phyloP scores from a whole-genome alignment of 176 grass and related monocot genomes.

The Carex littledalei region DNA sequence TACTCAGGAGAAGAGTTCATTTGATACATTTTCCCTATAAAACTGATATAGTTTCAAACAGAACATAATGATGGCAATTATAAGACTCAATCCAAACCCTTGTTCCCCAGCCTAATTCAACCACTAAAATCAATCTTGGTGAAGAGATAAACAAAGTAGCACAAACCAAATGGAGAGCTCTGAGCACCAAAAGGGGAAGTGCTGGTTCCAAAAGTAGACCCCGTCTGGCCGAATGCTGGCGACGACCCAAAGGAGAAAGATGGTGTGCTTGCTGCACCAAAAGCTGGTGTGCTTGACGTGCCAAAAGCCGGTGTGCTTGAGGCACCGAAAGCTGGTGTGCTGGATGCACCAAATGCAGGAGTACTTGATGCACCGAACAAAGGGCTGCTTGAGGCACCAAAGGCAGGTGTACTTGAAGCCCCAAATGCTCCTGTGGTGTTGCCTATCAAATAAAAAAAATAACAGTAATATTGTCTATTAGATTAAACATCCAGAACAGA shows the following conservation, averaged over 20 bases:
- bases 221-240: conserved; percentile 57
- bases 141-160: conserved; percentile 14
- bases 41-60: conserved; percentile 12
- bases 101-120: conserved; percentile 18
- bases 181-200: conserved; percentile 66
- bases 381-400: conserved; percentile 45
- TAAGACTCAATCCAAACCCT: neutral
- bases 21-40: neutral
- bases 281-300: conserved; percentile 46
- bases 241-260: conserved; percentile 79
- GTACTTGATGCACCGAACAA: conserved; percentile 57
- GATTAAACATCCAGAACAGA: conserved; percentile 17
- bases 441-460: conserved; percentile 8
- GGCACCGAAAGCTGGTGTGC: conserved; percentile 55
- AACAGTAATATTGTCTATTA: neutral
- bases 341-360: conserved; percentile 50
- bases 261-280: conserved; percentile 48
- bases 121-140: neutral
- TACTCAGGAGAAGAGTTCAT: neutral
- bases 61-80: conserved; percentile 2
- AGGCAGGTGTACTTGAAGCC: conserved; percentile 39
- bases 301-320: conserved; percentile 52
- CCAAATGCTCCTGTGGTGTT: conserved; percentile 33
- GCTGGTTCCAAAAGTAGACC: conserved; percentile 50
- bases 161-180: conserved; percentile 70